Conservation (phyloP, 2,329 filamentous ascomycete species). For the Penicillium corylophilum region DNA sequence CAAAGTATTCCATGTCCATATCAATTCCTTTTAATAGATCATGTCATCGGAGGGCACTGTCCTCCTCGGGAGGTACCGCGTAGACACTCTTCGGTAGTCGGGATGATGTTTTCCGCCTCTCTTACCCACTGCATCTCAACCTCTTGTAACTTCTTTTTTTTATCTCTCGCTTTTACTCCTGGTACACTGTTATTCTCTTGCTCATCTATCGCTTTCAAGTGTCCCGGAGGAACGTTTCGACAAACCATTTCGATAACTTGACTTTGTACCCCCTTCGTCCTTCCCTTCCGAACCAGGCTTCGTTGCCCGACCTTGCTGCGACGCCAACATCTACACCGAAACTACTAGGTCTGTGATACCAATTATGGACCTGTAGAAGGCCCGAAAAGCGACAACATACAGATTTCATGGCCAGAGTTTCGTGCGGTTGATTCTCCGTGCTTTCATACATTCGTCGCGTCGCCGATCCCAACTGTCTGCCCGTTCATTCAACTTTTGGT, state of each 20-base stretch:
- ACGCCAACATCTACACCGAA: background rate
- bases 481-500: background rate
- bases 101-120: conserved; percentile 14
- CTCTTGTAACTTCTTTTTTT: background rate
- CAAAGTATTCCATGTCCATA: background rate
- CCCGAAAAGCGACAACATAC: conserved; percentile 7
- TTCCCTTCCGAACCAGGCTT: background rate
- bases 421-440: conserved; percentile 2
- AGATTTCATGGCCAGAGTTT: conserved; percentile 24
- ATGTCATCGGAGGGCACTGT: background rate
- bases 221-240: background rate
- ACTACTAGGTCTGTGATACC: background rate
- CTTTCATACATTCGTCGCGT: conserved; percentile 2
- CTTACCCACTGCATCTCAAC: background rate
- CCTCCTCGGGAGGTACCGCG: conserved; percentile 23
- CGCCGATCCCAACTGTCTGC: background rate
- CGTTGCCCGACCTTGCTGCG: background rate
- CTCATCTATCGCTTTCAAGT: background rate
- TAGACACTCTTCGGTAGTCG: conserved; percentile 20
- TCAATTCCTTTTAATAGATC: background rate
- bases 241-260: background rate
- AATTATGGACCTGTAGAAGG: conserved; percentile 22
- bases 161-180: background rate
- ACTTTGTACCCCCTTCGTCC: background rate
- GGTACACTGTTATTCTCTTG: background rate